Conservation (phyloP, 768 basidiomycete genomes). For the Kwoniella mangroviensis region DNA sequence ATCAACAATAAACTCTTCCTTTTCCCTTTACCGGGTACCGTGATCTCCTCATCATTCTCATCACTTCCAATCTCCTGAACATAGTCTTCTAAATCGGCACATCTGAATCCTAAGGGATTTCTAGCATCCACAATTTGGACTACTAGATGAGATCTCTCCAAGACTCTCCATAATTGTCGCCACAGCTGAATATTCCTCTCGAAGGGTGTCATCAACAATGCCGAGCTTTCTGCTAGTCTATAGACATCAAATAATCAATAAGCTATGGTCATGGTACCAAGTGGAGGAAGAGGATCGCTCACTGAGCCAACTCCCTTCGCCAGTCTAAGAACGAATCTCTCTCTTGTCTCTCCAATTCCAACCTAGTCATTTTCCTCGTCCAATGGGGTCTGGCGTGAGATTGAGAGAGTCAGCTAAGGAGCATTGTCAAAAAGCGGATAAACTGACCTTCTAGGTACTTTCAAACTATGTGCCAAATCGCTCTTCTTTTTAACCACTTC, state of each 20-base stretch:
- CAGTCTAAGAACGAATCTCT: slow-evolving; percentile 89
- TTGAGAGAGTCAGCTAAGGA: slow-evolving; percentile 2
- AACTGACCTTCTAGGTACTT: slow-evolving; percentile 72
- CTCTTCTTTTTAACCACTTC: slow-evolving; percentile 73
- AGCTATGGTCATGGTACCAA: not conserved
- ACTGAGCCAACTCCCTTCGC: slow-evolving; percentile 90
- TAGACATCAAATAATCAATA: not conserved
- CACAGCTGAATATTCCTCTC: slow-evolving; percentile 98
- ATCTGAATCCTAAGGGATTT: slow-evolving; percentile 90
- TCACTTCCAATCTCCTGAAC: slow-evolving; percentile 66
- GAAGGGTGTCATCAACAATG: slow-evolving; percentile 90
- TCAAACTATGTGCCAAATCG: slow-evolving; percentile 72
- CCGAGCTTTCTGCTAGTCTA: slow-evolving; percentile 84
- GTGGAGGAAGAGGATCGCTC: slow-evolving; percentile 50
- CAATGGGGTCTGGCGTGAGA: slow-evolving; percentile 69
- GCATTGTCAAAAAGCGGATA: not conserved
- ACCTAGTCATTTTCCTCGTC: slow-evolving; percentile 77
- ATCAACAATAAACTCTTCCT: slow-evolving; percentile 81
- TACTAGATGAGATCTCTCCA: slow-evolving; percentile 92
- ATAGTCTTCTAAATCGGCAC: slow-evolving; percentile 89
- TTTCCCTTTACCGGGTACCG: slow-evolving; percentile 74
- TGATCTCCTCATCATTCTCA: slow-evolving; percentile 65
- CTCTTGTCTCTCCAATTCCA: slow-evolving; percentile 85
- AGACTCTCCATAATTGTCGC: slow-evolving; percentile 96
- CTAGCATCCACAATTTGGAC: slow-evolving; percentile 98